phyloP scores from a whole-genome alignment of 2,329 filamentous ascomycete genomes.

The Fusarium circinatum region DNA sequence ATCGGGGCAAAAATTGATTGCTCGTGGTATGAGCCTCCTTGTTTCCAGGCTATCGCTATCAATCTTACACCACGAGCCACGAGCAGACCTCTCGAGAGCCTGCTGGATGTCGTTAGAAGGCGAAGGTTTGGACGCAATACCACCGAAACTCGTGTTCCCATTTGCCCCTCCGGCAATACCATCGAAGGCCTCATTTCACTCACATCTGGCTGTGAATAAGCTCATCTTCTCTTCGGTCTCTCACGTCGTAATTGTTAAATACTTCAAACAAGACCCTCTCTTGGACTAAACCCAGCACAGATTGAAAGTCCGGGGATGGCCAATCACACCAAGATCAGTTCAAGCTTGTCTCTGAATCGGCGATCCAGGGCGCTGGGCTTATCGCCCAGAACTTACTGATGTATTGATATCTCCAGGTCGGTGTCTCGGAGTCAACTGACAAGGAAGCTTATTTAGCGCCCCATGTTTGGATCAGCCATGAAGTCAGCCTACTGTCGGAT shows the following conservation, averaged over 20 bases:
- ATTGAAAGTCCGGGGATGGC: constrained; percentile 45
- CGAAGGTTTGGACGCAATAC: not conserved
- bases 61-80: constrained; percentile 1
- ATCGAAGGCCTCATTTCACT: constrained; percentile 25
- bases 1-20: constrained; percentile 41
- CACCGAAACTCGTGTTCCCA: not conserved
- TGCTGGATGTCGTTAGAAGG: constrained; percentile 19
- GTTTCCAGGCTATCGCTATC: constrained; percentile 17
- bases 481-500: constrained; percentile 13
- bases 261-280: constrained; percentile 24
- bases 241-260: constrained; percentile 17
- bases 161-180: constrained; percentile 6
- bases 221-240: not conserved
- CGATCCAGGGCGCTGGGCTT: constrained; percentile 37
- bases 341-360: constrained; percentile 36
- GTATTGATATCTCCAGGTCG: constrained; percentile 21
- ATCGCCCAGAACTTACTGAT: constrained; percentile 32
- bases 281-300: constrained; percentile 7
- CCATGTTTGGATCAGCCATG: constrained; percentile 17
- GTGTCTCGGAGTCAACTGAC: constrained; percentile 32
- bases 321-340: constrained; percentile 39
- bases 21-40: constrained; percentile 37
- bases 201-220: not conserved
- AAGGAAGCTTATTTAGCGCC: constrained; percentile 27
- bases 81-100: constrained; percentile 1